These are phyloP conservation scores for Colletotrichum caudatum DNA, from an alignment of 2,329 filamentous ascomycete species.

Conservation along the genomic window DNA sequence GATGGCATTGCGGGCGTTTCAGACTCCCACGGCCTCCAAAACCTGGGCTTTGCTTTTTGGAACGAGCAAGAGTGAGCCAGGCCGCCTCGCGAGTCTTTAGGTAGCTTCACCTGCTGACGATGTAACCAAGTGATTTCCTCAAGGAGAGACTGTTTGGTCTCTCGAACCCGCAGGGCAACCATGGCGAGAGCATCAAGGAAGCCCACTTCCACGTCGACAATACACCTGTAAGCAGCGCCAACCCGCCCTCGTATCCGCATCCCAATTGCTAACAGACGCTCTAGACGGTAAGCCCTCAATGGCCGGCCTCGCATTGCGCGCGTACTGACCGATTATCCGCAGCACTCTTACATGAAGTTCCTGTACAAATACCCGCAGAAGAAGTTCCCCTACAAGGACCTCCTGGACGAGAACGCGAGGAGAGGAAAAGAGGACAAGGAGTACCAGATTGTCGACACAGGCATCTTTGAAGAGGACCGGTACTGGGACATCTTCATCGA, in stretches of 20 bases:
- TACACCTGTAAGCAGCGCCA: slow-evolving; percentile 70
- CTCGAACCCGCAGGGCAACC: slow-evolving; percentile 96
- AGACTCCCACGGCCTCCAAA: slow-evolving; percentile 90
- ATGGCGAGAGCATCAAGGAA: slow-evolving; percentile 97
- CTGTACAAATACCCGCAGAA: slow-evolving; percentile 97
- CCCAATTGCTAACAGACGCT: slow-evolving; percentile 17
- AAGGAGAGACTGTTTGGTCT: slow-evolving; percentile 96
- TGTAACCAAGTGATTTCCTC: slow-evolving; percentile 77
- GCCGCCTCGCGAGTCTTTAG: slow-evolving; percentile 41
- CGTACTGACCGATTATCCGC: slow-evolving; percentile 44
- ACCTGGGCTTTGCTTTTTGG: slow-evolving; percentile 97
- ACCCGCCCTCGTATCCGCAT: not conserved
- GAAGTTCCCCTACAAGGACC: slow-evolving; percentile 90
- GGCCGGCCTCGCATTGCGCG: not conserved
- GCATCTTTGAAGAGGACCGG: slow-evolving; percentile 85
- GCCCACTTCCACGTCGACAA: slow-evolving; percentile 97
- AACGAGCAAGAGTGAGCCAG: slow-evolving; percentile 88
- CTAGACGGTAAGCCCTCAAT: slow-evolving; percentile 39
- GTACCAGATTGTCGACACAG: slow-evolving; percentile 93
- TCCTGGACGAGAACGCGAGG: slow-evolving; percentile 85
- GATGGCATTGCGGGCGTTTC: slow-evolving; percentile 96
- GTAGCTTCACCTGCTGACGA: slow-evolving; percentile 53
- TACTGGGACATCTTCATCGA: slow-evolving; percentile 99
- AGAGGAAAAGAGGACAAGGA: slow-evolving; percentile 83
- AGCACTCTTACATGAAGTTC: slow-evolving; percentile 99